Percentiles rank a stretch among this genome's conserved stretches.
phyloP scores from a whole-genome alignment of 1,284 basidiomycete genomes.

The Ceratobasidium sp. region DNA sequence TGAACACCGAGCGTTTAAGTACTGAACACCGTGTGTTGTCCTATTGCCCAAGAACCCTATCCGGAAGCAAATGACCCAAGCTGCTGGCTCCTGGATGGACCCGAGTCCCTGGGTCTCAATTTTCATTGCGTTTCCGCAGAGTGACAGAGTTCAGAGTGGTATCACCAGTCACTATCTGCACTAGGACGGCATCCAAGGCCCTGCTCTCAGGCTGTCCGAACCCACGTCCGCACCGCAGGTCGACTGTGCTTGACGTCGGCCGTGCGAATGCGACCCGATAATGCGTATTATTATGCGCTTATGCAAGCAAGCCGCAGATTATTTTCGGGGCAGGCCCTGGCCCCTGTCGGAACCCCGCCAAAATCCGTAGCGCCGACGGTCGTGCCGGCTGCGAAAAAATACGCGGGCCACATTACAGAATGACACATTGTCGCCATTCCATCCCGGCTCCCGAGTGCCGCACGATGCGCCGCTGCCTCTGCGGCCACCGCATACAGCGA shows the following conservation, averaged over 20 bases:
- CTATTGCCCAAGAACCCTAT: conserved; percentile 15
- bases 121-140: background rate
- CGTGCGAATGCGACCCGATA: conserved; percentile 22
- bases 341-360: conserved; percentile 11
- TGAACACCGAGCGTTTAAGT: conserved; percentile 26
- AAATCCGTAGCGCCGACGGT: conserved; percentile 13
- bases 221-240: background rate
- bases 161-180: background rate
- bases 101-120: background rate
- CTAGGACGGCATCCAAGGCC: no score
- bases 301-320: no score
- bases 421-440: conserved; percentile 11
- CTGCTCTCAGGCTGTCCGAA: conserved; percentile 24
- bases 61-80: conserved; percentile 37
- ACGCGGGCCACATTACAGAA: background rate
- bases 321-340: conserved; percentile 16
- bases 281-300: no score
- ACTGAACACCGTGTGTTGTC: conserved; percentile 6
- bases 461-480: background rate
- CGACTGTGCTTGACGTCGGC: conserved; percentile 2
- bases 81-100: background rate
- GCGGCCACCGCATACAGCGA: conserved; percentile 10
- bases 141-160: background rate
- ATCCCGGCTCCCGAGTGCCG: conserved; percentile 40
- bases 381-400: conserved; percentile 28